A percentile compares a stretch with the other conserved stretches of the same genome.
Conservation (phyloP, 2,329 filamentous ascomycete species). For the Cyphellophora europaea region DNA sequence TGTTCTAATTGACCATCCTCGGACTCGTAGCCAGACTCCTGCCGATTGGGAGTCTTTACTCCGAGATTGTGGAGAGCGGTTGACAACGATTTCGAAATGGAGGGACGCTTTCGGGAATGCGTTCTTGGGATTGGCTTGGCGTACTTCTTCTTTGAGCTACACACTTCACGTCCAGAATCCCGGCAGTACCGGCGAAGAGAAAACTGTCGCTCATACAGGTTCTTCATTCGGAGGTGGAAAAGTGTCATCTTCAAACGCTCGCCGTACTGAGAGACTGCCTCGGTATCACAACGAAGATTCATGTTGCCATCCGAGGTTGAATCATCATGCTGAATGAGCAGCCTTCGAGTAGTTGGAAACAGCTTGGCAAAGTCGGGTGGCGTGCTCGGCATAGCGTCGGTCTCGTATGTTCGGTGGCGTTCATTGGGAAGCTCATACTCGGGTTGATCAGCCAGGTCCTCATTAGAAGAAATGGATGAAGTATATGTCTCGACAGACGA, state of each 20-base stretch:
- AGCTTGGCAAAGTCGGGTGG: slow-evolving; percentile 73
- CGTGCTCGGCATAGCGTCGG: slow-evolving; percentile 64
- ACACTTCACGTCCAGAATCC: slow-evolving; percentile 87
- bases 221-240: slow-evolving; percentile 92
- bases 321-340: slow-evolving; percentile 84
- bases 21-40: slow-evolving; percentile 50
- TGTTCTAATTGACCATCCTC: slow-evolving; percentile 28
- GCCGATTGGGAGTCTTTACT: slow-evolving; percentile 44
- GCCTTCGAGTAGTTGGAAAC: slow-evolving; percentile 74
- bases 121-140: slow-evolving; percentile 29
- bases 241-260: slow-evolving; percentile 61
- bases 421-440: slow-evolving; percentile 41
- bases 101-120: slow-evolving; percentile 35
- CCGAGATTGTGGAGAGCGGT: slow-evolving; percentile 48
- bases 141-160: slow-evolving; percentile 68
- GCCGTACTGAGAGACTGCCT: slow-evolving; percentile 49
- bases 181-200: slow-evolving; percentile 86
- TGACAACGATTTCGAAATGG: slow-evolving; percentile 50
- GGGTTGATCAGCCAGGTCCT: slow-evolving; percentile 43
- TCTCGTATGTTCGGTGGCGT: slow-evolving; percentile 51
- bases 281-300: slow-evolving; percentile 84
- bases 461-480: slow-evolving; percentile 58
- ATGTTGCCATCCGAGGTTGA: slow-evolving; percentile 87
- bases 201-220: slow-evolving; percentile 76
- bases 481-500: slow-evolving; percentile 71